A percentile compares a stretch with the other conserved stretches of the same genome.
phyloP scores from a whole-genome alignment of 164 flowering plant genomes.

The Chimonanthus salicifolius region DNA sequence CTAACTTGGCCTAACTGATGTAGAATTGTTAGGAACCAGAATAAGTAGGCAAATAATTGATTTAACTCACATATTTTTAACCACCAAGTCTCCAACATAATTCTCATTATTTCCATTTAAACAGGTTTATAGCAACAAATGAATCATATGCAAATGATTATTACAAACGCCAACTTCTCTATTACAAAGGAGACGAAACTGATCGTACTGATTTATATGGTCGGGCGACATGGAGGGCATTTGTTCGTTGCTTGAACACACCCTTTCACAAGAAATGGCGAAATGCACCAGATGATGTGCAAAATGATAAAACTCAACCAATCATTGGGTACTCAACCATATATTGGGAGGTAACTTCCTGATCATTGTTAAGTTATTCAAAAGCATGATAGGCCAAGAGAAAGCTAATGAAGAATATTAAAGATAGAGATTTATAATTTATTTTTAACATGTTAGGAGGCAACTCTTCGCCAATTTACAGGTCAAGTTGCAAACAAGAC shows the following conservation, averaged over 20 bases:
- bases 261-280: slow-evolving; percentile 24
- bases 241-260: slow-evolving; percentile 27
- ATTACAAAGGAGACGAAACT: slow-evolving; percentile 22
- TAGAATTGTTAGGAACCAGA: too few species aligned
- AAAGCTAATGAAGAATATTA: too few species aligned
- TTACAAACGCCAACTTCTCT: slow-evolving; percentile 27
- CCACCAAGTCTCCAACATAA: background rate
- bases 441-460: slow-evolving; percentile 1
- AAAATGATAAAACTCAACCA: slow-evolving; percentile 19
- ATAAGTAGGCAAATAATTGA: background rate
- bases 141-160: slow-evolving; percentile 29
- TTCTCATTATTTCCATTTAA: background rate
- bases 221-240: slow-evolving; percentile 23
- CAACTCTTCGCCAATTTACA: slow-evolving; percentile 15
- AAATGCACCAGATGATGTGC: slow-evolving; percentile 12
- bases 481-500: slow-evolving; percentile 21
- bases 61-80: background rate
- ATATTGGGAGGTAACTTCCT: slow-evolving; percentile 8
- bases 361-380: background rate
- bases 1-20: too few species aligned
- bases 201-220: slow-evolving; percentile 25
- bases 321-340: slow-evolving; percentile 19
- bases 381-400: too few species aligned
- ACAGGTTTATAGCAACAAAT: slow-evolving; percentile 24
- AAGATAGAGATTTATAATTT: too few species aligned